Evolutionary conservation across 192 early-diverging fungal genomes (phyloP), one percentile per base, ranked within the genome.

Genomic region (Coemansia sp.): DNA sequence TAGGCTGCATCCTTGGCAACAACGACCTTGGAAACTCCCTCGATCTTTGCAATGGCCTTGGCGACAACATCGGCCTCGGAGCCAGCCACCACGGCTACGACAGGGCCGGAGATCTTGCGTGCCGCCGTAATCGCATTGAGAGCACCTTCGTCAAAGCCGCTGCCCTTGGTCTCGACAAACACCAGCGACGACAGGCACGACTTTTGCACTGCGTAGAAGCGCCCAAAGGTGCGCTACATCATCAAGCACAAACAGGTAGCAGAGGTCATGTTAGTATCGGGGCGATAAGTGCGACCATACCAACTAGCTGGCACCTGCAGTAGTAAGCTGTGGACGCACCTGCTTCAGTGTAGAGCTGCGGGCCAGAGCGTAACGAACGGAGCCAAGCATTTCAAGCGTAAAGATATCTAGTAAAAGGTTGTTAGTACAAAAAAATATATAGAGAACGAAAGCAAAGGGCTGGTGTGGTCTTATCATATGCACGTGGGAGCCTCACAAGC

Each of bases 111-210:
- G 4, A 99, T 72, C 70, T 89, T 89, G 67, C 74, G 79, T 46
- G 96, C 97, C 15, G 97, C 97, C 9, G 92, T 90, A 66, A 97
- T 85, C 29, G 97, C 93, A 73, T 94, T 94, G 54, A 97, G 86
- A 34, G 95, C 92, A 41, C 92, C 86, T 38, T 90, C 81, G 54
- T 87, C 86, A 42, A 95, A 73, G 18, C 75, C 79, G 76, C 89
- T 86, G 82, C 90, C 89, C 84, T 92, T 94, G 86, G 94, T 91
- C 83, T 99, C 97, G 44, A 96, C 92, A 65, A 95, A 80, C 61
- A 99, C 88, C 15, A 99, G 86, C 31, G 96, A 93, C n/a, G 91
- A 76, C 24, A 83, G 64, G 9, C 64, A 65, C 6, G 66, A 66
- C 33, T 73, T 54, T 51, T 75, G 80, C 33, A 55, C 60, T 12